phyloP scores from a whole-genome alignment of 2,329 filamentous ascomycete genomes.

The Tolypocladium cylindrosporum region DNA sequence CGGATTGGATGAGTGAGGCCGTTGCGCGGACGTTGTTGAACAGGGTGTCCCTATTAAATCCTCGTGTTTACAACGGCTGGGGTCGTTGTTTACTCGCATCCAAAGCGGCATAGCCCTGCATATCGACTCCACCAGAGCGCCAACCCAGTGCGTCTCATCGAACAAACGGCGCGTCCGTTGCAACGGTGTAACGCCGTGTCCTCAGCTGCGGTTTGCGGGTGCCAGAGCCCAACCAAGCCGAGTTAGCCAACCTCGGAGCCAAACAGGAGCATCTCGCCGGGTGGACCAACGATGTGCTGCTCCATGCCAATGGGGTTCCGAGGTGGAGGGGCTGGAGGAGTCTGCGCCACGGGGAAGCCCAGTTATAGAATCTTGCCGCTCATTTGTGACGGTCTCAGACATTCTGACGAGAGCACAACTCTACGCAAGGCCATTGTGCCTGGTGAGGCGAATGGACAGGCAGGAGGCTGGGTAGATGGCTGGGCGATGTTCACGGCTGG shows the following conservation, averaged over 20 bases:
- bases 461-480: background rate
- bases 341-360: background rate
- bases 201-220: background rate
- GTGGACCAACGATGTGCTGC: background rate
- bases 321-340: background rate
- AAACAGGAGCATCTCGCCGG: background rate
- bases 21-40: conserved; percentile 6
- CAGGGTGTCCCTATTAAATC: conserved; percentile 14
- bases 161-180: background rate
- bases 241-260: background rate
- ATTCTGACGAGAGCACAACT: background rate
- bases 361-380: background rate
- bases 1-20: conserved; percentile 15
- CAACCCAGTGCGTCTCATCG: conserved; percentile 7
- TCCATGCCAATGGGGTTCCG: background rate
- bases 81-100: conserved; percentile 15
- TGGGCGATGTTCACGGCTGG: background rate
- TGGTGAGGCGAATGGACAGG: background rate
- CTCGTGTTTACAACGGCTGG: conserved; percentile 10
- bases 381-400: conserved; percentile 1
- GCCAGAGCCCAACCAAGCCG: background rate
- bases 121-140: conserved; percentile 8
- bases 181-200: background rate
- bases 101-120: conserved; percentile 13
- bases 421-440: background rate